Evolutionary conservation across 305 asterid species (phyloP).

Genomic region (Fraxinus dipetala): DNA sequence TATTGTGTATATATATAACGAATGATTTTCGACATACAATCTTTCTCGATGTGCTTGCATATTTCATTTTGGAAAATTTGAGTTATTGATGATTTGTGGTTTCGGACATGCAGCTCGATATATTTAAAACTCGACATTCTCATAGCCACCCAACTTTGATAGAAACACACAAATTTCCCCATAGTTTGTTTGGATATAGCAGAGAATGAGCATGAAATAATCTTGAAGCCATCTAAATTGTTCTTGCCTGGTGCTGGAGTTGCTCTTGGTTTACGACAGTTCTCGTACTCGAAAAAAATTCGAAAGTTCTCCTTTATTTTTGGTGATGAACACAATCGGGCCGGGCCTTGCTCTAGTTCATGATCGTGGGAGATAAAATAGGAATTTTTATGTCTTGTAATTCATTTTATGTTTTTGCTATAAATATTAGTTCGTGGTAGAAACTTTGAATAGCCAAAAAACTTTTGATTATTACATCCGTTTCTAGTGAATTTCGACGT

Average conservation of each 20-base stretch:
- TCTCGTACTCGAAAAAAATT: not conserved
- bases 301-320: too few relatives aligned
- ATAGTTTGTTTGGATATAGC: not conserved
- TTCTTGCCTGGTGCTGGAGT: not conserved
- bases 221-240: too few relatives aligned
- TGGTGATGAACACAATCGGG: too few relatives aligned
- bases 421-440: too few relatives aligned
- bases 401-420: too few relatives aligned
- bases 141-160: not conserved
- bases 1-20: not conserved
- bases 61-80: not conserved
- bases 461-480: too few relatives aligned
- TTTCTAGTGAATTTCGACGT: too few relatives aligned
- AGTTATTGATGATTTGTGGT: not conserved
- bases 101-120: not conserved
- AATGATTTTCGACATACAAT: not conserved
- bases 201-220: too few relatives aligned
- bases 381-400: too few relatives aligned
- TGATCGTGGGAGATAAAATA: too few relatives aligned
- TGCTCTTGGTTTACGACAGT: not conserved
- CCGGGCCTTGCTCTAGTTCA: too few relatives aligned
- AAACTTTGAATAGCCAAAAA: too few relatives aligned
- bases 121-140: not conserved
- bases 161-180: not conserved
- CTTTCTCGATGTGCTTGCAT: not conserved